These are phyloP conservation scores for Calocera viscosa DNA, from an alignment of 768 basidiomycete genomes.

Conservation along the genomic window DNA sequence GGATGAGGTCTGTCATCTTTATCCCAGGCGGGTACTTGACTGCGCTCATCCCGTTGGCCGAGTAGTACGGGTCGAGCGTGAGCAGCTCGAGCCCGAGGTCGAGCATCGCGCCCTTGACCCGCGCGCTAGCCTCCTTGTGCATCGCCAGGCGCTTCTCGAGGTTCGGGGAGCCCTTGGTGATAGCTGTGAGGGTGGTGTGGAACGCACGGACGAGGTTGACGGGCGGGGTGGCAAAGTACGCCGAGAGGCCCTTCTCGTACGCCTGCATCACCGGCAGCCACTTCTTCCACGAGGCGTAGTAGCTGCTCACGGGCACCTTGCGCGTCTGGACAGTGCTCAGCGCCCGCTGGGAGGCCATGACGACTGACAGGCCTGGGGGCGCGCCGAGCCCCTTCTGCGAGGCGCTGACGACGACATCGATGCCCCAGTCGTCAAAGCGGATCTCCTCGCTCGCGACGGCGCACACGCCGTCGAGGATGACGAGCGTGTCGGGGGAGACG, in stretches of 20 bases:
- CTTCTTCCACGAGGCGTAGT: slow-evolving; percentile 87
- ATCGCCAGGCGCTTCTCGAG: slow-evolving; percentile 65
- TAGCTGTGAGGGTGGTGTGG: slow-evolving; percentile 61
- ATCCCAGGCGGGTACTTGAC: slow-evolving; percentile 61
- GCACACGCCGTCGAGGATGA: slow-evolving; percentile 88
- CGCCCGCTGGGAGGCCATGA: slow-evolving; percentile 69
- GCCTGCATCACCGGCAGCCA: slow-evolving; percentile 91
- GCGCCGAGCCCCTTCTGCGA: slow-evolving; percentile 87
- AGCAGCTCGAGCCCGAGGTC: slow-evolving; percentile 64
- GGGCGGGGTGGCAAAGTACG: slow-evolving; percentile 78
- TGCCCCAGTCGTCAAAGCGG: slow-evolving; percentile 80
- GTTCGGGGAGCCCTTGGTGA: slow-evolving; percentile 49
- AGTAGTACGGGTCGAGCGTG: slow-evolving; percentile 44
- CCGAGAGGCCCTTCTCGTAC: slow-evolving; percentile 68
- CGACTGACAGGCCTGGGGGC: slow-evolving; percentile 83
- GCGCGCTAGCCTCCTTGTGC: slow-evolving; percentile 56
- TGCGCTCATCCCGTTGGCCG: slow-evolving; percentile 94
- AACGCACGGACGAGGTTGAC: slow-evolving; percentile 91
- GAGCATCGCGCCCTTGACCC: slow-evolving; percentile 53
- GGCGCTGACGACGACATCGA: slow-evolving; percentile 79
- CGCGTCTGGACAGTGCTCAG: slow-evolving; percentile 55
- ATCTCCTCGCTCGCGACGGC: slow-evolving; percentile 94
- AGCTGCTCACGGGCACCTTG: slow-evolving; percentile 53
- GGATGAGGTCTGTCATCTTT: slow-evolving; percentile 61
- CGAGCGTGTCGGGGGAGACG: slow-evolving; percentile 76